Evolutionary conservation across 2,329 filamentous ascomycete species (phyloP).

Genomic region (Trichophyton equinum): DNA sequence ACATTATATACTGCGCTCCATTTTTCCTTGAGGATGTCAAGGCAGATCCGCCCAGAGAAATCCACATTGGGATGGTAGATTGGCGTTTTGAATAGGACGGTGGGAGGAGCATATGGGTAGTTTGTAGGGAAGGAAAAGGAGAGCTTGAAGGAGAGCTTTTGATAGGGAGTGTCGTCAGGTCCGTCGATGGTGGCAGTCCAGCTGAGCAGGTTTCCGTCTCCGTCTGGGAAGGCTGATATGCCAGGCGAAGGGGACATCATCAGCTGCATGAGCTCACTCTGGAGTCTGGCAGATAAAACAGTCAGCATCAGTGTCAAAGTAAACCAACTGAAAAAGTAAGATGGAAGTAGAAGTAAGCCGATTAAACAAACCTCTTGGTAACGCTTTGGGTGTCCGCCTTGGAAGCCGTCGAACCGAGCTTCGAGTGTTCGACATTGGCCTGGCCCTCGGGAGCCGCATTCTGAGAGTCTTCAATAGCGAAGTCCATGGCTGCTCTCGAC

Average conservation of each 20-base stretch:
- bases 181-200: slow-evolving; percentile 94
- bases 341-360: neutral
- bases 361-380: slow-evolving; percentile 54
- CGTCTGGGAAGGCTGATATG: slow-evolving; percentile 85
- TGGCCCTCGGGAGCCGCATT: slow-evolving; percentile 51
- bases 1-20: slow-evolving; percentile 98
- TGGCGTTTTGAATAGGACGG: slow-evolving; percentile 92
- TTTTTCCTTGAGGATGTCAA: slow-evolving; percentile 98
- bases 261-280: slow-evolving; percentile 95
- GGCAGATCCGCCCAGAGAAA: slow-evolving; percentile 89
- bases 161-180: slow-evolving; percentile 83
- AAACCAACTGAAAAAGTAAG: neutral
- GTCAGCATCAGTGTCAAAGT: neutral
- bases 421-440: slow-evolving; percentile 43
- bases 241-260: slow-evolving; percentile 93
- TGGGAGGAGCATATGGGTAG: slow-evolving; percentile 85
- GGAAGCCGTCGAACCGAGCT: slow-evolving; percentile 44
- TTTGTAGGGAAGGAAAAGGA: slow-evolving; percentile 80
- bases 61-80: slow-evolving; percentile 99
- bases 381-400: slow-evolving; percentile 60
- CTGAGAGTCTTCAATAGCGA: slow-evolving; percentile 50
- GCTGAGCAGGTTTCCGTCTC: slow-evolving; percentile 75
- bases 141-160: slow-evolving; percentile 78
- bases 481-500: slow-evolving; percentile 35
- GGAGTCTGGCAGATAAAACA: slow-evolving; percentile 48